Conservation (phyloP, 805 yeast species). For the Metschnikowia kunwiensis region DNA sequence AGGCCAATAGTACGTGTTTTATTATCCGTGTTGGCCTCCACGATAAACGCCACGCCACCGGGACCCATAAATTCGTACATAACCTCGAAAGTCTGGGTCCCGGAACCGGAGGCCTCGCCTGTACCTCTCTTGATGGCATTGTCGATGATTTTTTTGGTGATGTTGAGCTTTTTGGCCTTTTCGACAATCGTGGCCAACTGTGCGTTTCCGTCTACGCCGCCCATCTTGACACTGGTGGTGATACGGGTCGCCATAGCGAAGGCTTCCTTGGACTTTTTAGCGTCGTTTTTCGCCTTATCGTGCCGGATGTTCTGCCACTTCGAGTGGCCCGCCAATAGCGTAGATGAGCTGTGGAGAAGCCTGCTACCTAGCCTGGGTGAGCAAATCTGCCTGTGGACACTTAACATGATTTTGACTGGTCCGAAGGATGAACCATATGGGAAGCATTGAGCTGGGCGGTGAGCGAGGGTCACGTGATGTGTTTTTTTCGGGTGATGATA, state of each 20-base stretch:
- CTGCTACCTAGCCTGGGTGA: too few species aligned
- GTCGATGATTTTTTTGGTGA: slow-evolving; percentile 82
- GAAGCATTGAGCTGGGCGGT: too few species aligned
- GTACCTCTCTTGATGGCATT: slow-evolving; percentile 82
- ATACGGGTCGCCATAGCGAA: slow-evolving; percentile 72
- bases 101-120: slow-evolving; percentile 54
- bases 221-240: slow-evolving; percentile 70
- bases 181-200: slow-evolving; percentile 75
- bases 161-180: slow-evolving; percentile 69
- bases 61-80: slow-evolving; percentile 89
- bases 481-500: too few species aligned
- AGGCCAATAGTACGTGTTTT: slow-evolving; percentile 75
- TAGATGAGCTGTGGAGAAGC: slow-evolving; percentile 17
- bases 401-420: too few species aligned
- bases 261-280: slow-evolving; percentile 64
- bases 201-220: slow-evolving; percentile 59
- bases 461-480: too few species aligned
- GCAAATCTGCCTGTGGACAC: too few species aligned
- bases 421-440: too few species aligned
- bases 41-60: slow-evolving; percentile 81
- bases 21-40: slow-evolving; percentile 88
- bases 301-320: slow-evolving; percentile 96
- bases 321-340: slow-evolving; percentile 70
- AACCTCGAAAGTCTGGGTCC: slow-evolving; percentile 45
- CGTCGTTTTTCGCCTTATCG: slow-evolving; percentile 90